Evolutionary conservation across 257 asterid genomes (phyloP), one percentile per base, ranked within the genome.

Genomic region (Solanum clarkiae): DNA sequence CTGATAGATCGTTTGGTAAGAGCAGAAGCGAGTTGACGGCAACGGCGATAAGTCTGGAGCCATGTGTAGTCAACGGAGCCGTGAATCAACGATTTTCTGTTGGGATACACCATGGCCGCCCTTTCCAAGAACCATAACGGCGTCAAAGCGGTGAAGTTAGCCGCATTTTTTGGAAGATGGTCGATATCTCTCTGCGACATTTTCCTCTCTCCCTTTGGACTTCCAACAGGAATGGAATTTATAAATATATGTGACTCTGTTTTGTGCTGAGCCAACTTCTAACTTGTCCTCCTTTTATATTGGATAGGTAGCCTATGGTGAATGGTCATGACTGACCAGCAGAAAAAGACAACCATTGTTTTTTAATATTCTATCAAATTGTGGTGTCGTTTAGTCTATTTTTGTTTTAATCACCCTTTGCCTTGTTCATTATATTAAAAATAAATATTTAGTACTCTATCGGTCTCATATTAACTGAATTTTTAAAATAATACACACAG

Each of bases 21-120:
- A 53, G 99, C 98, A 88, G 99, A 96, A 20, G 99, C 98, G 53
- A 96, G 90, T 81, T 93, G 93, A 86, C 98, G 92, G 90, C 99
- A 96, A 6, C 99, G 98, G 6, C 87, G 90, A 91, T 95, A 96
- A 81, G 99, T 96, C 89, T 96, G 97, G 3, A 81, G 93, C 98
- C 99, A 96, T 80, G 98, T 96, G 90, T 93, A 96, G 3, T 85
- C 72, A 10, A 89, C 80, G 9, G 95, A 86, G 74, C 95, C 98
- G 55, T 96, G 98, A 84, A 96, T 85, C 29, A 96, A 22, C 24
- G 99, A 93, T 2, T 88, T 91, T 51, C 97, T 92, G 89, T 87
- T 86, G 11, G 98, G 99, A 89, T 91, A 94, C 7, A 96, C 91
- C 26, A 90, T 88, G 6, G 98, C 98, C 18, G 98, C 98, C 84